phyloP scores from a whole-genome alignment of 2,329 filamentous ascomycete genomes.

The Fusarium siculi region DNA sequence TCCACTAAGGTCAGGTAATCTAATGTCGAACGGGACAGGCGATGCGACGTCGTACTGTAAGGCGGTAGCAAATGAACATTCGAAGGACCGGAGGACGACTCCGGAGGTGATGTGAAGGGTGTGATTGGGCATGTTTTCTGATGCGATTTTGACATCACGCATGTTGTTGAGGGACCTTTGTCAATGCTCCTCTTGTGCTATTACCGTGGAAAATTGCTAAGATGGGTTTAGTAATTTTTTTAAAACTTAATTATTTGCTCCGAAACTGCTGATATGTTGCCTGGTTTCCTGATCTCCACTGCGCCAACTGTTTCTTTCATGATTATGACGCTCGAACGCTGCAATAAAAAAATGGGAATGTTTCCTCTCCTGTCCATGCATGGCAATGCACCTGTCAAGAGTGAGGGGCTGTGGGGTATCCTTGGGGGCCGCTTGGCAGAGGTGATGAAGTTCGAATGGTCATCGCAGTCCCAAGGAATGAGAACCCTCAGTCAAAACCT shows the following conservation, averaged over 20 bases:
- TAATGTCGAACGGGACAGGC: not conserved
- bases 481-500: not conserved
- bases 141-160: not conserved
- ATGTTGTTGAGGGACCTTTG: not conserved
- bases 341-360: not conserved
- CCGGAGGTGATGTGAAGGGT: not conserved
- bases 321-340: not conserved
- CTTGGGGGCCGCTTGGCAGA: not conserved
- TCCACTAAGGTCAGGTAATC: not conserved
- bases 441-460: not conserved
- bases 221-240: not conserved
- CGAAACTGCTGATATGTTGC: not conserved
- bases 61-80: not conserved
- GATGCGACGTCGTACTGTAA: not conserved
- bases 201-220: not conserved
- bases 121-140: not conserved
- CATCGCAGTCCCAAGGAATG: not conserved
- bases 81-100: not conserved
- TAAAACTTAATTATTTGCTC: not conserved
- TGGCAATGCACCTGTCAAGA: not conserved
- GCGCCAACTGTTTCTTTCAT: not conserved
- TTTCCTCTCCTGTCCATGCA: not conserved
- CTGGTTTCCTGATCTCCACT: not conserved
- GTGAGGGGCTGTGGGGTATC: not conserved
- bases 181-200: accelerated